Evolutionary conservation across 2,329 filamentous ascomycete genomes (phyloP).

Genomic region (Penicillium sp.): DNA sequence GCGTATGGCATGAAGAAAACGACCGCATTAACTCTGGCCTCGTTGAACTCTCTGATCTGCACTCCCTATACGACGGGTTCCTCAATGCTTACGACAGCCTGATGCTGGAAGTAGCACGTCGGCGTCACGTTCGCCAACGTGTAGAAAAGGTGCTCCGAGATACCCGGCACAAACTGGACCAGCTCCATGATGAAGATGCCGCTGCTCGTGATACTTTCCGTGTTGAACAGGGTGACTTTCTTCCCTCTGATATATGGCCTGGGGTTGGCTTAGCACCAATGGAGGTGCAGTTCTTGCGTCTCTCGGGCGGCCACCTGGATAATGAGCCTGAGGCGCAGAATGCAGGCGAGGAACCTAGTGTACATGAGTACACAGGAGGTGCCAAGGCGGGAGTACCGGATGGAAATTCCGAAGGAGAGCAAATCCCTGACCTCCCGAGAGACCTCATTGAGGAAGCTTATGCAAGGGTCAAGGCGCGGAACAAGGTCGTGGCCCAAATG

Average conservation of each 20-base stretch:
- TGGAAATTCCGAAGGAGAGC: constrained; percentile 30
- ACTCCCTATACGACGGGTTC: constrained; percentile 85
- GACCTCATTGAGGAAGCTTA: constrained; percentile 46
- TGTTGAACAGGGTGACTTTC: constrained; percentile 76
- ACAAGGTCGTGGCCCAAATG: constrained; percentile 19
- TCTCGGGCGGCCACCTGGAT: constrained; percentile 38
- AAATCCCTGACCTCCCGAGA: constrained; percentile 46
- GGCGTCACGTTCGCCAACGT: constrained; percentile 70
- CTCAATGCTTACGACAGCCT: constrained; percentile 79
- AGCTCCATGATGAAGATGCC: constrained; percentile 70
- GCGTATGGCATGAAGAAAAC: constrained; percentile 71
- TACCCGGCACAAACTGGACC: constrained; percentile 73
- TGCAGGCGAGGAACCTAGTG: constrained; percentile 6
- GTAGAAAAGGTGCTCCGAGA: constrained; percentile 74
- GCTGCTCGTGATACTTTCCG: constrained; percentile 75
- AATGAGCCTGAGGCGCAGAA: constrained; percentile 15
- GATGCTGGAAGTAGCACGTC: constrained; percentile 77
- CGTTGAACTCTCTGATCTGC: constrained; percentile 72
- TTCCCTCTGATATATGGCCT: constrained; percentile 86
- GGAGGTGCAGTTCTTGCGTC: constrained; percentile 43
- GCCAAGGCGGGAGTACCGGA: constrained; percentile 12
- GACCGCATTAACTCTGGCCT: constrained; percentile 67
- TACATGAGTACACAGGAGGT: constrained; percentile 2
- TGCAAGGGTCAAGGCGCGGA: constrained; percentile 39
- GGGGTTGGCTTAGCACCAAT: constrained; percentile 63